Conservation (phyloP, 768 basidiomycete species). For the Boletus huronensis region DNA sequence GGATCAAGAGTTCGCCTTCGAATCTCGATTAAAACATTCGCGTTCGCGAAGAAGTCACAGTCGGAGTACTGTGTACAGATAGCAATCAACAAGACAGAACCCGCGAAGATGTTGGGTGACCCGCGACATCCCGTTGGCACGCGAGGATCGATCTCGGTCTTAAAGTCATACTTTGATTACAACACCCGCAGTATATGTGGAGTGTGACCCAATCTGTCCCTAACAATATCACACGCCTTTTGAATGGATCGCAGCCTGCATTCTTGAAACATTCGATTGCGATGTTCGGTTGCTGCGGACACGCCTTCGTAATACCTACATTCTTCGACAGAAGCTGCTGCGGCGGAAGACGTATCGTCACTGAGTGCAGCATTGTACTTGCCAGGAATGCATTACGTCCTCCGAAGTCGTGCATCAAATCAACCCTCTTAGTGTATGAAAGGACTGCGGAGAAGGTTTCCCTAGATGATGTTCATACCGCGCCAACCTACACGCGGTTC, state of each 20-base stretch:
- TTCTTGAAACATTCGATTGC: neutral
- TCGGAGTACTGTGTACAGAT: neutral
- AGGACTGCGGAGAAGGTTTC: constrained; percentile 8
- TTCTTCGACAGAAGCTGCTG: neutral
- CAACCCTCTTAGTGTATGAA: neutral
- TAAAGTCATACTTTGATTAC: neutral
- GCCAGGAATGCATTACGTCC: neutral
- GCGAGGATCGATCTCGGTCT: neutral
- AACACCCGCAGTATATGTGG: neutral
- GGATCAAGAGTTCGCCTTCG: neutral
- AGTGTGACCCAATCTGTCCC: neutral
- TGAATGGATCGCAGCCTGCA: neutral
- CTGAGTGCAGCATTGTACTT: neutral
- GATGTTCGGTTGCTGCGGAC: neutral
- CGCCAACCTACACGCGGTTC: too few species aligned
- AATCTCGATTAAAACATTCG: neutral
- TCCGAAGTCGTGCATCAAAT: neutral
- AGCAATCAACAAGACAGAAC: neutral
- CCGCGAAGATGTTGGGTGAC: neutral
- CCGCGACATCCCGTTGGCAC: neutral
- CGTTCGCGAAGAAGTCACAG: neutral
- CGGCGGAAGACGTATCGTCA: neutral
- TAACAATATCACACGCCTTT: neutral
- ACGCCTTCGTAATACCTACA: neutral
- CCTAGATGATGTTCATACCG: neutral